These are phyloP conservation scores for Candida succiphila DNA, from an alignment of 805 yeast genomes.

Conservation along the genomic window DNA sequence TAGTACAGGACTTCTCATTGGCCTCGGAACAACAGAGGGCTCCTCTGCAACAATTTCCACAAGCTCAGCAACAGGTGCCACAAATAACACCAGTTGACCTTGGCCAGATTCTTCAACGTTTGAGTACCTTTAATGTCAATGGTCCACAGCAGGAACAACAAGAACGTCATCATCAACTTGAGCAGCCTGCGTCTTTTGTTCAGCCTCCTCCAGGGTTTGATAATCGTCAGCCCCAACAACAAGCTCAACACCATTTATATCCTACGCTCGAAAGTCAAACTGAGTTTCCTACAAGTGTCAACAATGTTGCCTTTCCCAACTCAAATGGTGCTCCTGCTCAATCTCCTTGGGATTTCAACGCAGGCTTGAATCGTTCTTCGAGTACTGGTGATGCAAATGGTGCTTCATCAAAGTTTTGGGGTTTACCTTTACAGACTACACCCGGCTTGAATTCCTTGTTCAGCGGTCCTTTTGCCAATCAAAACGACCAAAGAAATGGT, in stretches of 20 bases:
- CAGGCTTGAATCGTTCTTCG: too few relatives aligned
- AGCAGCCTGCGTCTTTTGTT: not conserved
- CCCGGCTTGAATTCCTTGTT: too few relatives aligned
- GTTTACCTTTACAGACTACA: too few relatives aligned
- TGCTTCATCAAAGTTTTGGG: too few relatives aligned
- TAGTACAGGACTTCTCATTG: too few relatives aligned
- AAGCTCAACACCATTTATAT: constrained; percentile 1
- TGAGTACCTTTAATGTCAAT: constrained; percentile 3
- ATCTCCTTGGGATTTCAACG: not conserved
- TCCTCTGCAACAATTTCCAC: constrained; percentile 1
- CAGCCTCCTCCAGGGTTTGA: not conserved
- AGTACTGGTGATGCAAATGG: too few relatives aligned
- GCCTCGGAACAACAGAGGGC: too few relatives aligned
- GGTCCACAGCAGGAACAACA: not conserved
- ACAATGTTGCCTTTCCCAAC: too few relatives aligned
- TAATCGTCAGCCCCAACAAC: not conserved
- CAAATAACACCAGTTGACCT: constrained; percentile 8
- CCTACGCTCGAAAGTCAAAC: constrained; percentile 1
- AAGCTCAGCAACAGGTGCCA: constrained; percentile 1
- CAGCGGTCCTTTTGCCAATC: too few relatives aligned
- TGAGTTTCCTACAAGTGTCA: constrained; percentile 2
- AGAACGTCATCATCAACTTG: constrained; percentile 1
- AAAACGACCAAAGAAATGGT: too few relatives aligned
- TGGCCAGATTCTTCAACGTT: constrained; percentile 7
- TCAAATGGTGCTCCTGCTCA: too few relatives aligned